Percentiles rank a stretch among this genome's conserved stretches.
Conservation (phyloP, 441 rosid genomes). For the Populus tomentosa region DNA sequence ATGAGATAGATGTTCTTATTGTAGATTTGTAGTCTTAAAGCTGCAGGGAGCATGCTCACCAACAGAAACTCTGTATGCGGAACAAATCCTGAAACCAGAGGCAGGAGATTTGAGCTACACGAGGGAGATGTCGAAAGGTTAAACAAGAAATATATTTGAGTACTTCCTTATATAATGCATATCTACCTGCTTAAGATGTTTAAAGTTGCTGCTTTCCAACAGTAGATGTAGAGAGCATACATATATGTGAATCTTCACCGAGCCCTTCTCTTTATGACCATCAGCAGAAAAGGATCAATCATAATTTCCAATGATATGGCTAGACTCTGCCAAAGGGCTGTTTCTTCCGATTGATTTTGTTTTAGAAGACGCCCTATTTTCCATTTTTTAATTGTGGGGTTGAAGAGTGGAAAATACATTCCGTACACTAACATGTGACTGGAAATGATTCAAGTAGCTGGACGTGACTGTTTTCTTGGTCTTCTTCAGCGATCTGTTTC, state of each 20-base stretch:
- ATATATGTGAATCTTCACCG: not conserved
- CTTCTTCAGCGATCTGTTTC: not conserved
- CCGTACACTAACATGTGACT: not conserved
- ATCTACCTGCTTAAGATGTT: not conserved
- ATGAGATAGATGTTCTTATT: constrained; percentile 84
- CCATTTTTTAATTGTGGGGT: not conserved
- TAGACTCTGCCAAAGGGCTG: not conserved
- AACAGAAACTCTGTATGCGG: constrained; percentile 76
- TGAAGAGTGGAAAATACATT: too few relatives aligned
- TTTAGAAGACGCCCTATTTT: not conserved
- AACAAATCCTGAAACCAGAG: constrained; percentile 72
- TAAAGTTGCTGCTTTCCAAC: not conserved
- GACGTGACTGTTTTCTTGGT: not conserved
- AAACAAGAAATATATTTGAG: not conserved
- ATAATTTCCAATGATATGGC: not conserved
- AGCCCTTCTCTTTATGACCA: not conserved
- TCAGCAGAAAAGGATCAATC: not conserved
- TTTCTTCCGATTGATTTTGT: not conserved
- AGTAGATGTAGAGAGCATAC: not conserved
- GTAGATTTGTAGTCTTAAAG: constrained; percentile 52
- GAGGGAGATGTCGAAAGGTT: constrained; percentile 86
- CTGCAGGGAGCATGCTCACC: constrained; percentile 90
- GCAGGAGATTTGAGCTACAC: constrained; percentile 70
- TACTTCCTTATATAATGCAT: not conserved
- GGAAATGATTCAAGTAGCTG: not conserved